These are phyloP conservation scores for Albugo laibachii DNA, from an alignment of 352 stramenopile genomes.

Conservation along the genomic window DNA sequence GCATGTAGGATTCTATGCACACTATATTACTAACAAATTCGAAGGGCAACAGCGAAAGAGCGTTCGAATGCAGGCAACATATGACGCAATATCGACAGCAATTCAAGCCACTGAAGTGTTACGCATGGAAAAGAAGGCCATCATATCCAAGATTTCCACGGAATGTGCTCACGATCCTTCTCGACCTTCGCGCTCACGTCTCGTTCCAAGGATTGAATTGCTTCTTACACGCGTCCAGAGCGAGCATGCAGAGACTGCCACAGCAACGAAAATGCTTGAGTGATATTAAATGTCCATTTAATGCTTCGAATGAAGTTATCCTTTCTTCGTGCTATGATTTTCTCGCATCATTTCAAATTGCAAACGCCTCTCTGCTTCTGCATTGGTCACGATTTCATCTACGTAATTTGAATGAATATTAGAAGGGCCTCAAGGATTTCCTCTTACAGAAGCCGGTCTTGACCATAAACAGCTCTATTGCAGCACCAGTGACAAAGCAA, in stretches of 20 bases:
- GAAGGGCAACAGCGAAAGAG: slow-evolving; percentile 37
- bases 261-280: too few species aligned
- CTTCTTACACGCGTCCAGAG: slow-evolving; percentile 20
- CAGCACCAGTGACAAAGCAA: slow-evolving; percentile 65
- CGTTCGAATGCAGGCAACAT: slow-evolving; percentile 39
- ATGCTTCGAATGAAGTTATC: not conserved
- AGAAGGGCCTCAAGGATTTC: not conserved
- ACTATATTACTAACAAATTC: slow-evolving; percentile 68
- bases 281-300: too few species aligned
- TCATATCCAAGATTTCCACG: slow-evolving; percentile 43
- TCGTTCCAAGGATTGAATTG: slow-evolving; percentile 53
- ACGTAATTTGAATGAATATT: slow-evolving; percentile 3
- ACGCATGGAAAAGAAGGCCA: slow-evolving; percentile 32
- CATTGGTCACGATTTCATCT: slow-evolving; percentile 72
- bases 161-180: slow-evolving; percentile 35
- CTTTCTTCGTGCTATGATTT: not conserved
- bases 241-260: too few species aligned
- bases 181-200: slow-evolving; percentile 25
- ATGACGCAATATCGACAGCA: slow-evolving; percentile 47
- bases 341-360: slow-evolving; percentile 26
- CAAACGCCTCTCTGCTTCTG: slow-evolving; percentile 50
- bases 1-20: slow-evolving; percentile 49
- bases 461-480: slow-evolving; percentile 80
- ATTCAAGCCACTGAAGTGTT: slow-evolving; percentile 52
- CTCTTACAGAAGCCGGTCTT: slow-evolving; percentile 74